Base-by-base conservation (phyloP, 2,329 filamentous ascomycete genomes). In the Epichloe sibirici region DNA sequence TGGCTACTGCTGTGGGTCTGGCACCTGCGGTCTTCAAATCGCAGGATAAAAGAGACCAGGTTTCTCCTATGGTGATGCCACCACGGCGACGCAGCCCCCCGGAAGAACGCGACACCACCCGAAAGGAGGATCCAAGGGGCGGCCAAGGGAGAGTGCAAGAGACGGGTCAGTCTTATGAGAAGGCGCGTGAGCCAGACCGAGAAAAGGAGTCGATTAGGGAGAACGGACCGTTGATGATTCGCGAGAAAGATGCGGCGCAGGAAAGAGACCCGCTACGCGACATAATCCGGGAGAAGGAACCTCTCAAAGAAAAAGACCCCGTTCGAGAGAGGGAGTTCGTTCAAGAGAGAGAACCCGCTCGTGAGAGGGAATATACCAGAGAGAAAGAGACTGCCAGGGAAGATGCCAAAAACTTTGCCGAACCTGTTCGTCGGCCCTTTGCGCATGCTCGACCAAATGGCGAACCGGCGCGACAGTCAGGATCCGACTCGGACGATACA, bases 1-100 rank as follows among this genome's bases (percentile, higher is more conserved):
- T 72, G 34, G 75, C 74, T 5, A 72, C 73, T 3, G 71, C 75
- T 3, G 67, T 78, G 17, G 75, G 73, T 37, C 65, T 76, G 11
- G 62, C 61, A 1, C 62, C 68, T 4, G 59, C 63, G 7, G 53
- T 64, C 17, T 72, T 69, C 47, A 69, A 71, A n/a, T 42, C 47
- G 13, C 66, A 68, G 15, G 64, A 70, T 4, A 69, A 67, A 53
- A 69, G 69, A 31, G 66, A 64, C 8, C 64, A 63, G 15, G 64
- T 68, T 9, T 58, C 61, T 2, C 63, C 63, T 31, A 61, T 31
- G 28, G 9, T 31, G 28, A 31, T 65, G 38, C 37, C 59, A 15
- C 57, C 53, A 43, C 59, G 58, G 37, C 66, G 63, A 28, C 63
- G 64, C 35, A 65, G 61, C 47, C 63, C 65, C 2, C 63, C 65